These are phyloP conservation scores for Leucogyrophana mollusca DNA, from an alignment of 768 basidiomycete species.

Conservation along the genomic window DNA sequence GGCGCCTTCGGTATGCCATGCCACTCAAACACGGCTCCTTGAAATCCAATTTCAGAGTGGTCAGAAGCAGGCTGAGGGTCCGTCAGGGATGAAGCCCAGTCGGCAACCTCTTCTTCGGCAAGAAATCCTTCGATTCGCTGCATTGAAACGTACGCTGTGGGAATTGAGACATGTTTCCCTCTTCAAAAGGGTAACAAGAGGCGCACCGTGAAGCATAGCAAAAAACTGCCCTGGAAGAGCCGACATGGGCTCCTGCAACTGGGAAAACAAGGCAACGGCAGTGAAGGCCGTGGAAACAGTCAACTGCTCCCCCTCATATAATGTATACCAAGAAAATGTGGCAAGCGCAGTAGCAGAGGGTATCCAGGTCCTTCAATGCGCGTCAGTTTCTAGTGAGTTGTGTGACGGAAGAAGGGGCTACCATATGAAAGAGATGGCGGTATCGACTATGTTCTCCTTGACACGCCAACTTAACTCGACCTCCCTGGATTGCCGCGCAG, in stretches of 20 bases:
- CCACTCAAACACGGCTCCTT: constrained; percentile 58
- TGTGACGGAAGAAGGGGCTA: constrained; percentile 17
- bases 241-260: constrained; percentile 68
- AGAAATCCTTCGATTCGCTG: constrained; percentile 76
- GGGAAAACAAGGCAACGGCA: constrained; percentile 71
- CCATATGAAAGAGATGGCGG: constrained; percentile 70
- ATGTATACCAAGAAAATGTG: constrained; percentile 66
- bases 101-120: constrained; percentile 71
- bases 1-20: constrained; percentile 33
- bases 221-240: constrained; percentile 62
- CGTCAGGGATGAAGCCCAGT: constrained; percentile 68
- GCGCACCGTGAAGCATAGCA: constrained; percentile 58
- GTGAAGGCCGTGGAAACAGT: constrained; percentile 85
- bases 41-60: constrained; percentile 47
- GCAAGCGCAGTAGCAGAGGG: constrained; percentile 65
- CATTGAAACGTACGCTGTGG: constrained; percentile 71
- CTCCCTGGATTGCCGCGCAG: constrained; percentile 53
- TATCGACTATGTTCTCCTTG: constrained; percentile 58
- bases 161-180: constrained; percentile 5
- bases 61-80: constrained; percentile 2
- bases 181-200: not conserved
- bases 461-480: constrained; percentile 68
- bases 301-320: constrained; percentile 60
- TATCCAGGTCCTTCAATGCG: constrained; percentile 66
- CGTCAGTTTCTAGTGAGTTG: constrained; percentile 3